Base-by-base conservation (phyloP, 306 rosid species). In the Astragalus glycyphyllos region DNA sequence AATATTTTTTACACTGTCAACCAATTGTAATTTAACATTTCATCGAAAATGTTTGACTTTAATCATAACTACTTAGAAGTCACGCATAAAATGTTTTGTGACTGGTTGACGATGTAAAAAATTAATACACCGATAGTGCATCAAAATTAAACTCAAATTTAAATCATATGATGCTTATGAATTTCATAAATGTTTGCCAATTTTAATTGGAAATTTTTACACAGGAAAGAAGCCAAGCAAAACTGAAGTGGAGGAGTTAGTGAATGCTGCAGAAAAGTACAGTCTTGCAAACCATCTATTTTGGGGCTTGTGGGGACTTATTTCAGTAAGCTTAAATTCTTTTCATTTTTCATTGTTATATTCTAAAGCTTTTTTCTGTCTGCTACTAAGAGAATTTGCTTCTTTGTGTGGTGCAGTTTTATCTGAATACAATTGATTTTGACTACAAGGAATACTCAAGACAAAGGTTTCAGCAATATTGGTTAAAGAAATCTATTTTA, bases 261-360 rank as follows among this genome's bases (percentile, higher is more conserved):
- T 85, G 53, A 50, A 73, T 47, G 80, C 78, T 15, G 66, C 62
- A 68, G 96, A 94, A 76, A 87, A 76, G 13, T 91, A 80, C 85
- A 84, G 95, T 55, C 80, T 87, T 49, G 92, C 92, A 64, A 94
- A 81, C 81, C 99, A 94, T 84, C 70, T 94, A 8, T 82, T 89
- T 40, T 94, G 99, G 99, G 95, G 97, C 47, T 77, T 94, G 69
- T 94, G 99, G 99, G 99, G 96, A 58, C 82, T 91, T 42, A 94
- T 91, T 54, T 94, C 99, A 16, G 99, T 94, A 77, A 81, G 73
- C 5, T 55, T 17, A 26, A 40, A 60, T 60, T 26, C 1, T 58
- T 2, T 58, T 32, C 9, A 35, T 11, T 31, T 57, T 48, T 10
- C 7, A 14, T 13, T 8, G 4, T 51, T n/a, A n/a, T 62, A 37